Evolutionary conservation across 768 basidiomycete species (phyloP), one percentile per base, ranked within the genome.

Genomic region (Mycena venus): DNA sequence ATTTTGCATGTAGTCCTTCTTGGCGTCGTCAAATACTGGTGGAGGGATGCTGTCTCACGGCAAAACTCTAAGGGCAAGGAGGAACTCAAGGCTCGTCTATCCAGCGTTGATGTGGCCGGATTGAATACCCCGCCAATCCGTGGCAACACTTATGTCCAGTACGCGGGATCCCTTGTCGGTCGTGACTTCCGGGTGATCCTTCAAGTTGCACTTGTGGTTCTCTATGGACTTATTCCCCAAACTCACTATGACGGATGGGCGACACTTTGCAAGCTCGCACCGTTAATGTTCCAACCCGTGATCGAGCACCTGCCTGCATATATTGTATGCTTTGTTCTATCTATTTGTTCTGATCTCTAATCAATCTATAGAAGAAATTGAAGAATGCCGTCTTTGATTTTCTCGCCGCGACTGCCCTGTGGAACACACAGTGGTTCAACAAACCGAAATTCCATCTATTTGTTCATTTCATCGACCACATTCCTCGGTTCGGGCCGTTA

Each of bases 381-480:
- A 34, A 58, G 4, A 6, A 58, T 7, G 56, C 56, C n/a, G 56
- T 58, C 2, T 36, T 34, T 17, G 56, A 80, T 17, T 70, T 82
- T 40, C 78, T 79, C 10, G 67, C 51, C 2, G 49, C 49, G 4
- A 74, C 75, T 3, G 77, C 77, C 29, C 51, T 68, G 27, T 73
- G 63, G 63, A 65, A 65, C 32, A 55, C 53, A 21, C 76, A 55
- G 14, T 87, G 82, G 84, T 86, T 87, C 74, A 85, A 85, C 68
- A 88, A 88, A 74, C 82, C 85, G 0, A 88, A 88, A 70, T 87
- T 88, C 71, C 87, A 88, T 58, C 78, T 87, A 23, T 40, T 88
- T 7, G 36, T 83, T 1, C 87, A 88, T 73, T 73, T 88, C 14
- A 0, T 78, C 82, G 67, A 72, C 0, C 84, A 88, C 70, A 84